Conservation (phyloP, 768 basidiomycete genomes). For the Pleurotus sapidus region DNA sequence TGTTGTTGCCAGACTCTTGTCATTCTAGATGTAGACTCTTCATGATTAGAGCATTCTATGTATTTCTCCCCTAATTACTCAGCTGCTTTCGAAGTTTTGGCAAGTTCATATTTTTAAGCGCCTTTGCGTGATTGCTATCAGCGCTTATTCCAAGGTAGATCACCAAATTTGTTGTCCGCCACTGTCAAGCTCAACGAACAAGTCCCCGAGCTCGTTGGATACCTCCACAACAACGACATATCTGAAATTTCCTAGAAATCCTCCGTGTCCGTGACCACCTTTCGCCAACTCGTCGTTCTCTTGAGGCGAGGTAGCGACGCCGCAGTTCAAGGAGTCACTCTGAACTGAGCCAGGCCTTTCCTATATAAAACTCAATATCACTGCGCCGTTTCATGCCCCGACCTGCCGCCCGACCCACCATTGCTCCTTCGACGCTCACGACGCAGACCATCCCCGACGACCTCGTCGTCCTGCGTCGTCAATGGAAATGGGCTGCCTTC, state of each 20-base stretch:
- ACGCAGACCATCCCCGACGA: constrained; percentile 25
- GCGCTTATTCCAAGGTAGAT: neutral
- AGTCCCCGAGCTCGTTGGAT: neutral
- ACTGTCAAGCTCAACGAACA: constrained; percentile 1
- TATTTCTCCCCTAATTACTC: neutral
- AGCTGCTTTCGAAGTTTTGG: too few species aligned
- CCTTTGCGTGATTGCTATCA: too few species aligned
- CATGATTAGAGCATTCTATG: neutral
- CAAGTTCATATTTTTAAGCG: too few species aligned
- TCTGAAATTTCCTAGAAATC: neutral
- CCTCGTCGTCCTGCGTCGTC: constrained; percentile 58
- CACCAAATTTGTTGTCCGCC: constrained; percentile 3
- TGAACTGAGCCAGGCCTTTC: constrained; percentile 8
- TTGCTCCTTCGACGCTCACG: neutral
- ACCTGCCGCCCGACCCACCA: constrained; percentile 10
- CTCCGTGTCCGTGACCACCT: neutral
- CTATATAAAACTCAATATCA: constrained; percentile 5
- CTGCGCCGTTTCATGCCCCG: constrained; percentile 7
- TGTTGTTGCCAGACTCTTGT: constrained; percentile 17
- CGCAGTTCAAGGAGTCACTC: neutral
- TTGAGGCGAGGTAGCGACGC: too few species aligned
- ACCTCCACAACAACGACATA: neutral
- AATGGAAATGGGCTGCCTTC: constrained; percentile 94
- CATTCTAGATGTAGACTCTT: neutral
- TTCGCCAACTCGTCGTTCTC: neutral